phyloP scores from a whole-genome alignment of 2,329 filamentous ascomycete species.

The Ophiostoma ips region DNA sequence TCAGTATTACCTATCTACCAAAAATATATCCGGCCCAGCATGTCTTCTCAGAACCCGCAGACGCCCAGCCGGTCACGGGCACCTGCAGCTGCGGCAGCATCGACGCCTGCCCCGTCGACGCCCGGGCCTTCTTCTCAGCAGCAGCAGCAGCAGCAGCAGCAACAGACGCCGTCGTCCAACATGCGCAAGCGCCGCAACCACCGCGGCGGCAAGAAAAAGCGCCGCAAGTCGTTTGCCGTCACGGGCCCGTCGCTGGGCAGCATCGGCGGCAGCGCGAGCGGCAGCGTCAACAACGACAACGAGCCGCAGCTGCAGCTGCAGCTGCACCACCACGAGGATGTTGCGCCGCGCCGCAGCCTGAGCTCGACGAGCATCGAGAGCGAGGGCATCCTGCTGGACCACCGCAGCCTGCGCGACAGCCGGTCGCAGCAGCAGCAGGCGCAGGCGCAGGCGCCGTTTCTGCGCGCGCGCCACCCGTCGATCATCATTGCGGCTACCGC shows the following conservation, averaged over 20 bases:
- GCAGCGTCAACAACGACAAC: constrained; percentile 2
- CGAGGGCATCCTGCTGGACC: constrained; percentile 72
- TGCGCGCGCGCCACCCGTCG: constrained; percentile 51
- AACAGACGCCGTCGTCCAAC: background rate
- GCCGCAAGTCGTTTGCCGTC: constrained; percentile 66
- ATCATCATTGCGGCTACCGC: constrained; percentile 17
- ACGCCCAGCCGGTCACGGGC: background rate
- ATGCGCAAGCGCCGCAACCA: constrained; percentile 55
- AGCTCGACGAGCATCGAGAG: constrained; percentile 86
- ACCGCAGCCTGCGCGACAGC: constrained; percentile 55
- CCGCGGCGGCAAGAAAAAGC: constrained; percentile 68
- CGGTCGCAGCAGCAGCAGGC: constrained; percentile 76
- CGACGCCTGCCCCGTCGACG: background rate
- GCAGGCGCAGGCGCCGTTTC: constrained; percentile 38
- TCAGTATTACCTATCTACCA: background rate
- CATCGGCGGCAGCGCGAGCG: background rate
- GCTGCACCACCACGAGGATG: constrained; percentile 6
- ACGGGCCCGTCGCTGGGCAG: constrained; percentile 14
- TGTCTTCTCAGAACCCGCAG: background rate
- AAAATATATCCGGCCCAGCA: no score
- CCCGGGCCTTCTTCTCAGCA: no score
- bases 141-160: background rate
- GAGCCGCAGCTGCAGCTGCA: background rate
- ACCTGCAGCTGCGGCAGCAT: background rate
- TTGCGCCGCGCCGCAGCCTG: constrained; percentile 34